Evolutionary conservation across 179 eudicot genomes (phyloP), one percentile per base, ranked within the genome.

Genomic region (Silene noctiflora): DNA sequence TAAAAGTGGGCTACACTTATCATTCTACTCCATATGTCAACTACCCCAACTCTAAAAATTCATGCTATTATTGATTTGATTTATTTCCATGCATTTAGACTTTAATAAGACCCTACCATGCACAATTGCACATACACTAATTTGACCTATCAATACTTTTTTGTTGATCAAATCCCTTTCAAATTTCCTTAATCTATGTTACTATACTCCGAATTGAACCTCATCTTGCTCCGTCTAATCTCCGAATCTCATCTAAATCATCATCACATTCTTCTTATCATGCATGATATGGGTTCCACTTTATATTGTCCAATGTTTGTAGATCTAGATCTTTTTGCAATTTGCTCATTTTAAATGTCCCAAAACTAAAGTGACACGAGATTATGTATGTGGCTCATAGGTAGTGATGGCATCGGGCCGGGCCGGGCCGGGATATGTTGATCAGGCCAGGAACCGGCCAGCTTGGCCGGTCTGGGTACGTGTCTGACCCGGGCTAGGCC

Each of bases 371-470:
- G 12, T 69, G 56, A 62, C 48, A 53, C 51, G 19, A 20, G 3
- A 69, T 63, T 64, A 56, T 4, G 72, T 48, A 63, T 75, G 82
- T 80, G 82, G 82, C 69, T 76, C 29, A n/a, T 76, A 69, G 68
- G 67, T n/a, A n/a, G n/a, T n/a, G n/a, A n/a, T n/a, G n/a, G n/a
- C n/a, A n/a, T n/a, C n/a, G n/a, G n/a, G n/a, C n/a, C n/a, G n/a
- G n/a, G n/a, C n/a, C n/a, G n/a, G n/a, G n/a, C n/a, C n/a, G n/a
- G n/a, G n/a, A n/a, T n/a, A n/a, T n/a, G n/a, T n/a, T n/a, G n/a
- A n/a, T n/a, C n/a, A n/a, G n/a, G n/a, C n/a, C n/a, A n/a, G n/a
- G n/a, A n/a, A n/a, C n/a, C n/a, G n/a, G n/a, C n/a, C n/a, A n/a
- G n/a, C n/a, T n/a, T n/a, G n/a, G n/a, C n/a, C n/a, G n/a, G n/a